phyloP scores from a whole-genome alignment of 441 rosid genomes.

The Macaranga tanarius region DNA sequence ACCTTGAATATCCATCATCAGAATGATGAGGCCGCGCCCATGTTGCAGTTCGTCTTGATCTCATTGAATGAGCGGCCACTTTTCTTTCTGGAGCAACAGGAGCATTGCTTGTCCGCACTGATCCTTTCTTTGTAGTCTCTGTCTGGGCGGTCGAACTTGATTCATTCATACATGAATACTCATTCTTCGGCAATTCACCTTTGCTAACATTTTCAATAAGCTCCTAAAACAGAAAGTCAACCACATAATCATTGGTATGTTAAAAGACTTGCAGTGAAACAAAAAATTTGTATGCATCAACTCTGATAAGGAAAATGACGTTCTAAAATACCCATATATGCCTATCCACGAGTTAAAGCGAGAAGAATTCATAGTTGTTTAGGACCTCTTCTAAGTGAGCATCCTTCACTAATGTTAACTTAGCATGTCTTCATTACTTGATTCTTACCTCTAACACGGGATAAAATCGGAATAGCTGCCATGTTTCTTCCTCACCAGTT shows the following conservation, averaged over 20 bases:
- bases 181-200: conserved; percentile 70
- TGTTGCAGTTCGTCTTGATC: conserved; percentile 86
- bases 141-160: conserved; percentile 47
- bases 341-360: not conserved
- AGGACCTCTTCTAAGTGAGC: not conserved
- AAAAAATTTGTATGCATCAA: not conserved
- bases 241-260: not conserved
- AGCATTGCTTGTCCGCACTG: conserved; percentile 41
- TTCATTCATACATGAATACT: conserved; percentile 67
- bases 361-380: not conserved
- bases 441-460: conserved; percentile 83
- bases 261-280: not conserved
- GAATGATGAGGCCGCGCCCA: conserved; percentile 86
- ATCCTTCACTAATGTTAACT: too few species aligned
- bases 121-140: conserved; percentile 37
- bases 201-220: conserved; percentile 71
- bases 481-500: conserved; percentile 66
- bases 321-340: not conserved
- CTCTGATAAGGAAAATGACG: not conserved
- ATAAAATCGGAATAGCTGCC: conserved; percentile 92
- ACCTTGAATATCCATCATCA: conserved; percentile 95
- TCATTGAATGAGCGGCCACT: conserved; percentile 72
- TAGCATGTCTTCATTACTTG: not conserved
- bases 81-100: conserved; percentile 43
- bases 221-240: conserved; percentile 50